Evolutionary conservation across 345 rosid genomes (phyloP), one percentile per base, ranked within the genome.

Genomic region (Camelina sativa): DNA sequence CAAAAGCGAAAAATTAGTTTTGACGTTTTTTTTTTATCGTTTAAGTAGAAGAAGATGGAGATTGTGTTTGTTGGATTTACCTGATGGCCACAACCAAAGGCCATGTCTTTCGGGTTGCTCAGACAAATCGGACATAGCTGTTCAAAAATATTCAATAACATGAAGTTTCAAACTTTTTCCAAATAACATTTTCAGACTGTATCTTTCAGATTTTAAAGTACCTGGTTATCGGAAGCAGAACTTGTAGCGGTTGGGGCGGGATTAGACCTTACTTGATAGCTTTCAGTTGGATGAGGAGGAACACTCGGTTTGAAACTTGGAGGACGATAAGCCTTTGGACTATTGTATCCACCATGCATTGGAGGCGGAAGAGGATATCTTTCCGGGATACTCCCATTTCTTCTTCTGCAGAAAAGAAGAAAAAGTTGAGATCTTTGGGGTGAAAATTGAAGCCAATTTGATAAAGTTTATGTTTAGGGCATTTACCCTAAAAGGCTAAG

Each of bases 11-110:
- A 28, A 17, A 47, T 77, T 57, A 77, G 62, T 58, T 58, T 71
- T 13, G 6, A 54, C 37, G 62, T 58, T 17, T 58, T 71, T 58
- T 58, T 58, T 71, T 13, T 4, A 54, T 46, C 22, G 63, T 48
- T 47, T 48, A 19, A 35, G 44, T 37, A 66, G 1, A 35, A 28
- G 55, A 3, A 34, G 28, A 22, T 34, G 30, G 13, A 17, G 7
- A 35, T 8, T 62, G 37, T 76, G 74, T 32, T 62, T 16, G 28
- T 20, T 20, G 35, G 40, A 20, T 69, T 67, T 82, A 93, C 98
- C 96, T 94, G 98, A 84, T 94, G 98, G 23, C 98, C 98, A 35
- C 98, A 94, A 59, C 97, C 97, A 54, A 94, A 94, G 17, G 98
- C 98, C 98, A 94, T 88, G 81, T 94, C 82, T 80, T 87, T 94